Percentiles rank a stretch among this genome's conserved stretches.
Evolutionary conservation across 2,329 filamentous ascomycete species (phyloP).

Genomic region (Aspergillus sp.): DNA sequence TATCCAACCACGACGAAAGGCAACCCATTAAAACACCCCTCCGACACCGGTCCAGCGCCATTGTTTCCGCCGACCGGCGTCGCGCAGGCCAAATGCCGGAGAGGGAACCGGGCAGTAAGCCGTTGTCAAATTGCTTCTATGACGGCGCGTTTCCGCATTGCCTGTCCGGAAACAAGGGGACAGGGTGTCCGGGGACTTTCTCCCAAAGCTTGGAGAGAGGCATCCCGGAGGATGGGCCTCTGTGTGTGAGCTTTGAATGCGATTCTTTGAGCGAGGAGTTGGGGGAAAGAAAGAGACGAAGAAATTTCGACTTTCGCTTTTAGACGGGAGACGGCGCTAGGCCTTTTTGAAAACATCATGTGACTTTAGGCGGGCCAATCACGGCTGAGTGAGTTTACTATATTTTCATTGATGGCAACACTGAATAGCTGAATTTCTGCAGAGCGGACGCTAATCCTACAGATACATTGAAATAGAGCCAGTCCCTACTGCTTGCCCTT

Average conservation of each 20-base stretch:
- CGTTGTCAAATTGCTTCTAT: constrained; percentile 86
- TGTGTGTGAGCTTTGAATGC: constrained; percentile 98
- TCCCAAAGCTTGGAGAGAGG: constrained; percentile 72
- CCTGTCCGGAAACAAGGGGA: constrained; percentile 37
- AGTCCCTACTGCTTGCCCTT: constrained; percentile 18
- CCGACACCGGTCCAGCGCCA: constrained; percentile 25
- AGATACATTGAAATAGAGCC: constrained; percentile 7
- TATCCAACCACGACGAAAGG: constrained; percentile 88
- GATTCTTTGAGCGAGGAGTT: constrained; percentile 98
- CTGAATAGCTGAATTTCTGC: no score
- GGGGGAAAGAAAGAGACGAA: constrained; percentile 36
- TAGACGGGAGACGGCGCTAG: constrained; percentile 16
- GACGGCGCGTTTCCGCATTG: constrained; percentile 97
- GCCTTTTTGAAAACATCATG: constrained; percentile 1
- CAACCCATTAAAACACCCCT: constrained; percentile 43
- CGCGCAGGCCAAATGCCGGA: constrained; percentile 41
- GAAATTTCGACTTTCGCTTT: constrained; percentile 8
- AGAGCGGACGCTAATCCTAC: neutral
- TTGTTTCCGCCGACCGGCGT: constrained; percentile 36
- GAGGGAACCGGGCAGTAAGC: constrained; percentile 57
- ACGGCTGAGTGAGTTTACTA: no score
- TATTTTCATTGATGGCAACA: no score
- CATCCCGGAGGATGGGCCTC: constrained; percentile 37
- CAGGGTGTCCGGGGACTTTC: constrained; percentile 99
- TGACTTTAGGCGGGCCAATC: neutral